Evolutionary conservation across 805 yeast genomes (phyloP), one percentile per base, ranked within the genome.

Genomic region (Blastobotrys mokoenaii): DNA sequence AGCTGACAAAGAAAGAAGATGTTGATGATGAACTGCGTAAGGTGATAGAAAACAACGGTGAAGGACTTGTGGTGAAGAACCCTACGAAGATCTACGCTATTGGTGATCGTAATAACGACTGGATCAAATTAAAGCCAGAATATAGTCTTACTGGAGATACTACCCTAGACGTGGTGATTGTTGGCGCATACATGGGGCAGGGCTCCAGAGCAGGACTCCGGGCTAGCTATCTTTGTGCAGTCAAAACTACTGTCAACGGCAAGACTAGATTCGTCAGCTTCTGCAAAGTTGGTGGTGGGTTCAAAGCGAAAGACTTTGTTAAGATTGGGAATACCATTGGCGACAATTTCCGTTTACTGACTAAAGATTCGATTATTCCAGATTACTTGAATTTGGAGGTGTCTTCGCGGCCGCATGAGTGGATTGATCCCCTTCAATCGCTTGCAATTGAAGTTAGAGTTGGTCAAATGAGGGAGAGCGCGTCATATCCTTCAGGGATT

Each of bases 41-140:
- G 29, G 85, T 84, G 1, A 76, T 89, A 2, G 69, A 69, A 2
- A 67, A 67, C 33, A 50, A 82, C 41, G 74, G 86, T 16, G 98
- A 90, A 61, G 98, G 98, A 0, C 66, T 90, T 7, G 76, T 90
- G 45, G 63, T 90, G 34, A 90, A 90, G 58, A 73, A 79, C 50
- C 74, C 79, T 1, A 61, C 66, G 10, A 71, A 83, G 1, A 64
- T 60, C 12, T 90, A 90, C 59, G 59, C 64, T 2, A 70, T 84
- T 12, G 85, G 78, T n/a, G 73, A 72, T 30, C 66, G 87, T 41
- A 70, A 72, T 37, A 74, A 73, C 14, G 64, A 71, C n/a, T 90
- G 97, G 96, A 68, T 87, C 12, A 90, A 90, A 57, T 75, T 90
- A 1, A 90, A 90, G 60, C 97, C 97, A 0, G 96, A 89, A 53